Evolutionary conservation across 257 asterid species (phyloP).

Genomic region (Oldenlandia corymbosa): DNA sequence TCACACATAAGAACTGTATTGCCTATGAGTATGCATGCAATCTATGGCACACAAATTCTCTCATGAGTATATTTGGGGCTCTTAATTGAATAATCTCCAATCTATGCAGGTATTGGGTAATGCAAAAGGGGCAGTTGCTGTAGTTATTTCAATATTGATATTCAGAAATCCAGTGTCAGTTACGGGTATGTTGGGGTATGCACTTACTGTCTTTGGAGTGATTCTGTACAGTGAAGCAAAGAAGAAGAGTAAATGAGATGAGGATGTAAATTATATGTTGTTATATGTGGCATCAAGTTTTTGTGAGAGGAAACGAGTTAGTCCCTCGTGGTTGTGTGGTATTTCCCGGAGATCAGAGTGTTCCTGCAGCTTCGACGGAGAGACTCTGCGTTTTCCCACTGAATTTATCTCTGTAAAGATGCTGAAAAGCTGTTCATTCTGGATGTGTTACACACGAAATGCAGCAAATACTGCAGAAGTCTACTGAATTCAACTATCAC

Average conservation of each 20-base stretch:
- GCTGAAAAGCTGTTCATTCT: neutral
- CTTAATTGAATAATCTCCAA: neutral
- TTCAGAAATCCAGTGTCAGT: slow-evolving; percentile 33
- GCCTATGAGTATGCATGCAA: too few relatives aligned
- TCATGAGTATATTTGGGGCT: neutral
- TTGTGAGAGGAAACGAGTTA: neutral
- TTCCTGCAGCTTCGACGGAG: neutral
- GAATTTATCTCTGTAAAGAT: slow-evolving; percentile 6
- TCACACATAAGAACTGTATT: neutral
- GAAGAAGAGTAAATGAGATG: slow-evolving; percentile 25
- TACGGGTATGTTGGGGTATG: slow-evolving; percentile 30
- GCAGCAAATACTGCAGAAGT: neutral
- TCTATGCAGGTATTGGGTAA: slow-evolving; percentile 32
- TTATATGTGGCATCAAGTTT: neutral
- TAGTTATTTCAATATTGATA: slow-evolving; percentile 30
- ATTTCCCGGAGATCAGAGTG: neutral
- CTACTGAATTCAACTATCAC: neutral
- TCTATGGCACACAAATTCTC: too few relatives aligned
- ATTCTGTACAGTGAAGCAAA: slow-evolving; percentile 30
- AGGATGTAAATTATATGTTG: neutral
- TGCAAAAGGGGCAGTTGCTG: slow-evolving; percentile 36
- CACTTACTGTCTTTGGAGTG: slow-evolving; percentile 31
- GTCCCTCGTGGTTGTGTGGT: neutral
- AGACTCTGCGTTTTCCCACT: neutral
- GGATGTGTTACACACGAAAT: neutral